Percentiles rank a stretch among this genome's conserved stretches.
Conservation (phyloP, 441 rosid genomes). For the Pelargonium cotyledonis region DNA sequence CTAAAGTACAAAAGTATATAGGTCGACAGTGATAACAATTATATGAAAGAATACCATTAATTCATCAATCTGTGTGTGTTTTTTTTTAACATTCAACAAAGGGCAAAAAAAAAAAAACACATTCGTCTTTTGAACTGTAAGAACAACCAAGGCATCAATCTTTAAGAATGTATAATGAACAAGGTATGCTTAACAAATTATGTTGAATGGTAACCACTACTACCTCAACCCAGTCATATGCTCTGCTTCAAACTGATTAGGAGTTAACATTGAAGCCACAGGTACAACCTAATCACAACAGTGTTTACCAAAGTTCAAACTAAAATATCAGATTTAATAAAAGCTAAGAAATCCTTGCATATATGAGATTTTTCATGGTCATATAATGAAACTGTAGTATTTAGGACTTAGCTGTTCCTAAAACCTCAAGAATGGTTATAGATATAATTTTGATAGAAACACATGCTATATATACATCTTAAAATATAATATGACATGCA, state of each 20-base stretch:
- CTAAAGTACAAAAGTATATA: background rate
- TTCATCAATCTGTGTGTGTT: background rate
- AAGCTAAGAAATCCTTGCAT: slow-evolving; percentile 3
- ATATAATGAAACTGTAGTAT: background rate
- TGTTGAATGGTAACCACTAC: slow-evolving; percentile 11
- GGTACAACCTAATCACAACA: slow-evolving; percentile 74
- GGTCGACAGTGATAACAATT: background rate
- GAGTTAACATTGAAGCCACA: slow-evolving; percentile 98
- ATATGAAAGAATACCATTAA: background rate
- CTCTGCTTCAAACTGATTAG: slow-evolving; percentile 99
- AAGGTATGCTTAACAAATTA: slow-evolving; percentile 14
- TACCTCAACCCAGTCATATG: slow-evolving; percentile 81
- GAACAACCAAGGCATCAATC: slow-evolving; percentile 3
- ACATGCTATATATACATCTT: background rate
- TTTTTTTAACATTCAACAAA: background rate
- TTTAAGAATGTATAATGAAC: slow-evolving; percentile 10
- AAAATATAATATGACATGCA: background rate
- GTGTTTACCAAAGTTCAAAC: slow-evolving; percentile 12
- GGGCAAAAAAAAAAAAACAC: slow-evolving; percentile 3
- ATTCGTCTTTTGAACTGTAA: background rate
- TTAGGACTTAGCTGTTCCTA: background rate
- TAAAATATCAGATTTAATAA: slow-evolving; percentile 16
- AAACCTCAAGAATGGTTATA: background rate
- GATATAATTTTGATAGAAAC: background rate
- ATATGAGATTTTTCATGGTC: background rate